Evolutionary conservation across 2,329 filamentous ascomycete species (phyloP).

Genomic region (Periconia sp.): DNA sequence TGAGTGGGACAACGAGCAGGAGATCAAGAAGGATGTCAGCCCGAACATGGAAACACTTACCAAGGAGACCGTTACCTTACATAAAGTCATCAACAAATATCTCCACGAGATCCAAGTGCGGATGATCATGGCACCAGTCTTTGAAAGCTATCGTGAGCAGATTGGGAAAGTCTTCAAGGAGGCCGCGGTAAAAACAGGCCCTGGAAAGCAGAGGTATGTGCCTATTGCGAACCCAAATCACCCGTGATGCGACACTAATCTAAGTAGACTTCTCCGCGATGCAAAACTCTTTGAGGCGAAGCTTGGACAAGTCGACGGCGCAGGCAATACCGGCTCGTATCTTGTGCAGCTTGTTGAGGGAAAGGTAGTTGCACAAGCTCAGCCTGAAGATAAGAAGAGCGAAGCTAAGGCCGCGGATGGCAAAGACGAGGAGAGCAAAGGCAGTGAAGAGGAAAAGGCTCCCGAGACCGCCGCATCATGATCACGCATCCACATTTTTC

Average conservation of each 20-base stretch:
- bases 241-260: slow-evolving; percentile 11
- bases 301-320: slow-evolving; percentile 79
- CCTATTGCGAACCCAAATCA: slow-evolving; percentile 12
- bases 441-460: background rate
- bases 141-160: slow-evolving; percentile 79
- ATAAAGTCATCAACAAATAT: slow-evolving; percentile 83
- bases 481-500: background rate
- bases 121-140: slow-evolving; percentile 87
- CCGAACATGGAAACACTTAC: slow-evolving; percentile 85
- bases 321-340: slow-evolving; percentile 73
- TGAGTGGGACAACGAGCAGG: slow-evolving; percentile 68
- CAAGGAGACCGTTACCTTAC: slow-evolving; percentile 84
- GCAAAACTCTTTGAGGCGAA: slow-evolving; percentile 73
- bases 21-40: slow-evolving; percentile 57
- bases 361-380: slow-evolving; percentile 52
- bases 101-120: slow-evolving; percentile 76
- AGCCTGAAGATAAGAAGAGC: slow-evolving; percentile 6
- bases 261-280: slow-evolving; percentile 73
- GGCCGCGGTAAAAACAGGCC: slow-evolving; percentile 68
- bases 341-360: slow-evolving; percentile 69
- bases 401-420: slow-evolving; percentile 3
- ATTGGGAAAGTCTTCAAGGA: slow-evolving; percentile 74
- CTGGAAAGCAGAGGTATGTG: slow-evolving; percentile 73
- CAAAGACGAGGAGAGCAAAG: background rate
- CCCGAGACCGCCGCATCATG: background rate